Percentiles rank a stretch among this genome's conserved stretches.
phyloP scores from a whole-genome alignment of 208 protist genomes.

The Porcisia hertigi region DNA sequence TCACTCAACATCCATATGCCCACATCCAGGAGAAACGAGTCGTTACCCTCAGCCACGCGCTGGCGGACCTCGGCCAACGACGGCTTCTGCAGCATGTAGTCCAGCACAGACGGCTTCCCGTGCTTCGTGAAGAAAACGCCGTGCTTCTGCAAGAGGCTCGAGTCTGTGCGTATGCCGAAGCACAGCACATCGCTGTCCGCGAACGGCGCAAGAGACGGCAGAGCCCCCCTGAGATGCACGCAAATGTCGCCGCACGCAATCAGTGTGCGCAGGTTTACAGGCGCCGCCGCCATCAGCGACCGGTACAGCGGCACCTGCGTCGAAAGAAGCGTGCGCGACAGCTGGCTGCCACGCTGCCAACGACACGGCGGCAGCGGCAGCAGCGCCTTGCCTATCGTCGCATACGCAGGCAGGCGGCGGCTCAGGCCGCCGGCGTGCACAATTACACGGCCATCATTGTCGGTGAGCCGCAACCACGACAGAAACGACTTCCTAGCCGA shows the following conservation, averaged over 20 bases:
- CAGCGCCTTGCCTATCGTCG: constrained; percentile 45
- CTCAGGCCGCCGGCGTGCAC: constrained; percentile 57
- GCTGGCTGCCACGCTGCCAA: constrained; percentile 30
- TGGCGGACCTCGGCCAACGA: constrained; percentile 28
- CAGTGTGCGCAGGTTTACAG: constrained; percentile 37
- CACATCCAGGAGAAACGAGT: constrained; percentile 34
- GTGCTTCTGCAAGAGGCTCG: constrained; percentile 27
- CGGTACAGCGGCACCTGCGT: constrained; percentile 36
- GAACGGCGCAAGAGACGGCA: constrained; percentile 18
- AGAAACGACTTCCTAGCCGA: constrained; percentile 12
- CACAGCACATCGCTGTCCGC: constrained; percentile 53
- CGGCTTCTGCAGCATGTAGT: constrained; percentile 67
- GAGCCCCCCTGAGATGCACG: constrained; percentile 11
- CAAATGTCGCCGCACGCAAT: constrained; percentile 49
- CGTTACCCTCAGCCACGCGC: constrained; percentile 7
- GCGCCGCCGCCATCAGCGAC: constrained; percentile 21
- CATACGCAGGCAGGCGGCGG: constrained; percentile 56
- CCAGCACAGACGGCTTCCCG: constrained; percentile 23
- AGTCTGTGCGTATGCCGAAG: constrained; percentile 33
- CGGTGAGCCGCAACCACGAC: constrained; percentile 28
- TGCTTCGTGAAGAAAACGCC: constrained; percentile 49
- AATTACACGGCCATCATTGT: constrained; percentile 36
- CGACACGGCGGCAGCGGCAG: constrained; percentile 43
- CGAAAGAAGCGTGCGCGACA: constrained; percentile 44
- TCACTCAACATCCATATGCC: constrained; percentile 61